These are phyloP conservation scores for Penstemon newberryi DNA, from an alignment of 257 asterid species.

Conservation along the genomic window DNA sequence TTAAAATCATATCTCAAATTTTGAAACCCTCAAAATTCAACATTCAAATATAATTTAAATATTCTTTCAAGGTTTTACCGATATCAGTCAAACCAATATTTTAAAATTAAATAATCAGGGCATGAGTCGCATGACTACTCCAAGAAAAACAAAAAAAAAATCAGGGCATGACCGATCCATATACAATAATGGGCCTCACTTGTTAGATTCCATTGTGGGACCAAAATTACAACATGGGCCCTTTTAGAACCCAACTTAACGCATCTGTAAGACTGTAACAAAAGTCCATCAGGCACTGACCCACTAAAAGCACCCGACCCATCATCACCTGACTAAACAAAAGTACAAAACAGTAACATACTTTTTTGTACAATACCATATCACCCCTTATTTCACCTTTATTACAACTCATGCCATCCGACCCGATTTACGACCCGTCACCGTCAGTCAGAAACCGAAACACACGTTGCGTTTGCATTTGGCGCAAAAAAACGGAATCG, in stretches of 20 bases:
- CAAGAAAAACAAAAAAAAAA: too few relatives aligned
- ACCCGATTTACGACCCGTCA: constrained; percentile 30
- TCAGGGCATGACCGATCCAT: too few relatives aligned
- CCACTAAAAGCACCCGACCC: constrained; percentile 47
- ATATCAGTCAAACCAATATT: too few relatives aligned
- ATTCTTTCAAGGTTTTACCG: too few relatives aligned
- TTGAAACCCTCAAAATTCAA: too few relatives aligned
- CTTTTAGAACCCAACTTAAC: constrained; percentile 22
- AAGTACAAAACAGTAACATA: too few relatives aligned
- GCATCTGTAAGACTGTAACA: background rate
- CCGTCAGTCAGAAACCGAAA: constrained; percentile 30
- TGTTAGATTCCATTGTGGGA: too few relatives aligned
- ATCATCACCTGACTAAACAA: background rate
- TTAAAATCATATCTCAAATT: too few relatives aligned
- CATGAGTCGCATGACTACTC: too few relatives aligned
- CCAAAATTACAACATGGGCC: constrained; percentile 18
- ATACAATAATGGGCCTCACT: too few relatives aligned
- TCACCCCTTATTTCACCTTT: background rate
- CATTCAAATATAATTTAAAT: too few relatives aligned
- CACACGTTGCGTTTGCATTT: constrained; percentile 30
- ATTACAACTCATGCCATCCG: constrained; percentile 35
- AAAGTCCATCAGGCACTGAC: constrained; percentile 37
- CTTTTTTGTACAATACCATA: background rate
- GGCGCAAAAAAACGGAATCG: constrained; percentile 51
- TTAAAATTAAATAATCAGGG: too few relatives aligned